Evolutionary conservation across 2,329 filamentous ascomycete species (phyloP).

Genomic region (Daldinia eschscholtzii): DNA sequence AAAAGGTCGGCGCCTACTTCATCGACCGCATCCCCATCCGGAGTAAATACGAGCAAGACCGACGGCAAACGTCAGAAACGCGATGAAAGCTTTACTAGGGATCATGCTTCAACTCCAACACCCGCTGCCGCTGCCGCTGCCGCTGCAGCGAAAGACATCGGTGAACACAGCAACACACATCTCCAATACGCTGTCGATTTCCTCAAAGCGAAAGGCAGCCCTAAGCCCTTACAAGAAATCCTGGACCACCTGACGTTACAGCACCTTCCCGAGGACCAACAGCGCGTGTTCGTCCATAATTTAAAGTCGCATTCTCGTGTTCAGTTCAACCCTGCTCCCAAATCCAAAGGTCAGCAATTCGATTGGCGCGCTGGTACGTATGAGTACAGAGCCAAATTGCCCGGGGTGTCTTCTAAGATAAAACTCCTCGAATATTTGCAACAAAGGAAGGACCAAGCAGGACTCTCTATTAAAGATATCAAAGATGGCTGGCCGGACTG

Average conservation of each 20-base stretch:
- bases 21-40: slow-evolving; percentile 68
- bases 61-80: slow-evolving; percentile 72
- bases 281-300: slow-evolving; percentile 74
- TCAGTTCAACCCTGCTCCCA: slow-evolving; percentile 66
- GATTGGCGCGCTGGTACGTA: slow-evolving; percentile 79
- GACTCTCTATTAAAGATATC: slow-evolving; percentile 87
- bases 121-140: slow-evolving; percentile 54
- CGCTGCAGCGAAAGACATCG: slow-evolving; percentile 76
- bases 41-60: slow-evolving; percentile 60
- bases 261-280: slow-evolving; percentile 69
- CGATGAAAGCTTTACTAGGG: slow-evolving; percentile 53
- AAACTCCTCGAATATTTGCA: slow-evolving; percentile 86
- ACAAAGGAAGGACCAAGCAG: slow-evolving; percentile 81
- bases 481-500: slow-evolving; percentile 96
- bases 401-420: slow-evolving; percentile 80
- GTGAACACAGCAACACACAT: slow-evolving; percentile 85
- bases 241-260: slow-evolving; percentile 83
- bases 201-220: slow-evolving; percentile 76
- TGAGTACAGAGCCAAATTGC: slow-evolving; percentile 83
- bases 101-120: slow-evolving; percentile 46
- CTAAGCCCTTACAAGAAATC: slow-evolving; percentile 80
- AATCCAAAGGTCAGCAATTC: slow-evolving; percentile 70
- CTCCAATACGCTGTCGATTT: slow-evolving; percentile 89
- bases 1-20: slow-evolving; percentile 67
- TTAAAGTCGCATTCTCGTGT: slow-evolving; percentile 74